These are phyloP conservation scores for Mycena sp. DNA, from an alignment of 1,284 basidiomycete genomes.

Conservation along the genomic window DNA sequence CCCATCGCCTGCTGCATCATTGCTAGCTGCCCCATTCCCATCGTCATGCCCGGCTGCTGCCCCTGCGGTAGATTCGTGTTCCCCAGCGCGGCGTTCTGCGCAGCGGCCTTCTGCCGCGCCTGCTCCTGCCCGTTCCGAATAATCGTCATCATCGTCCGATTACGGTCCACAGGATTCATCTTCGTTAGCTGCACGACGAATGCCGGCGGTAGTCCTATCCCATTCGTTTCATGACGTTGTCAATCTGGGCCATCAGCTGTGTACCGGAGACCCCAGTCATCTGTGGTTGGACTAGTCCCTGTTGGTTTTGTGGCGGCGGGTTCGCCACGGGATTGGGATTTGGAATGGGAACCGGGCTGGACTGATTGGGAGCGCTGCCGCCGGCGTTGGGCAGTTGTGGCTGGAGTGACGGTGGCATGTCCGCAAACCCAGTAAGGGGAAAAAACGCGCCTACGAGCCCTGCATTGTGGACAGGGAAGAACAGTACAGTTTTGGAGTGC, in stretches of 20 bases:
- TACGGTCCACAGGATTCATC: background rate
- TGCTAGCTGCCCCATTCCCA: constrained; percentile 10
- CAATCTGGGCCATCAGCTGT: constrained; percentile 3
- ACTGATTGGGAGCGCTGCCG: background rate
- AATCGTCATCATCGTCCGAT: constrained; percentile 20
- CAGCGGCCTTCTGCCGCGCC: constrained; percentile 37
- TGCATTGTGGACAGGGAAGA: constrained; percentile 54
- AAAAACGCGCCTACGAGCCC: constrained; percentile 63
- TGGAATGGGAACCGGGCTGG: constrained; percentile 15
- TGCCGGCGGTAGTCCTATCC: background rate
- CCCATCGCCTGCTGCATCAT: constrained; percentile 22
- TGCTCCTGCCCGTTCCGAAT: constrained; percentile 31
- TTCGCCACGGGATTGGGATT: background rate
- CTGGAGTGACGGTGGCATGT: constrained; percentile 41
- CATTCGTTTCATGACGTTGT: background rate
- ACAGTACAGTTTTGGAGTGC: constrained; percentile 53
- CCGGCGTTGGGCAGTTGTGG: background rate
- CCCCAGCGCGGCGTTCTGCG: no score
- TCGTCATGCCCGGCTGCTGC: background rate
- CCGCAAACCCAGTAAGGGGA: constrained; percentile 64
- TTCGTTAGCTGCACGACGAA: constrained; percentile 9
- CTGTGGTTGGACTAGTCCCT: no score
- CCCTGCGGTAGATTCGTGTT: no score
- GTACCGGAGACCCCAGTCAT: no score
- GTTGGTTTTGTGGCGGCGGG: background rate